Evolutionary conservation across 495 filamentous ascomycete species (phyloP), one percentile per base, ranked within the genome.

Genomic region (Penicillium longicatenatum): DNA sequence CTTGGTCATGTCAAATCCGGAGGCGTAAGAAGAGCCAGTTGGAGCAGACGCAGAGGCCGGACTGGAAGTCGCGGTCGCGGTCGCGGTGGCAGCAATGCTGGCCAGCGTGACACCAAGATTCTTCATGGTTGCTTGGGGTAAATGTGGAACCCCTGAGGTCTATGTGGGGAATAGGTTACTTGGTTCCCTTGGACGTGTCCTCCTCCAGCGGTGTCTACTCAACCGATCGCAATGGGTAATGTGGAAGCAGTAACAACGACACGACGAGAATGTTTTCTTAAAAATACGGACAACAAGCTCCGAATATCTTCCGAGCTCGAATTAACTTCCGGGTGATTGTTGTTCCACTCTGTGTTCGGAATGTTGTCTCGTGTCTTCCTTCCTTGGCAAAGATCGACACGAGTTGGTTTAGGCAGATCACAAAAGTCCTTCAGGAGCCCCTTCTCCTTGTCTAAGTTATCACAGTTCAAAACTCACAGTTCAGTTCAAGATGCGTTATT

Each of bases 1-100:
- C 4, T 50, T 63, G 17, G 62, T 70, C 50, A 72, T 70, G 52
- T 75, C 74, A 55, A 75, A 74, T 0, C 70, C 72, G 5, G 74
- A 72, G 4, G 71, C 60, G 46, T 65, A 73, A 14, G 58, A 59
- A 4, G 63, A 45, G 0, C 69, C 72, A 4, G 73, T 74, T 1
- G 73, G 71, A 5, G 21, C 29, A 12, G 44, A 22, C 17, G 45
- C 45, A 30, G 21, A 4, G 16, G 22, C 11, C 9, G 22, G n/a
- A 0, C 22, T 29, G 16, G 45, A 48, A n/a, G 16, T 48, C 12
- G 44, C 44, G 21, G 20, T 46, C 9, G 44, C 44, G 21, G 31
- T 35, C 31, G 31, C 31, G 31, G 21, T 26, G 10, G 44, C 44
- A 22, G 44, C 44, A 46, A 24, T 16, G 44, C 44, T 26, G 44